Evolutionary conservation across 352 stramenopile species (phyloP), one percentile per base, ranked within the genome.

Genomic region (Phytopythium helicoides): DNA sequence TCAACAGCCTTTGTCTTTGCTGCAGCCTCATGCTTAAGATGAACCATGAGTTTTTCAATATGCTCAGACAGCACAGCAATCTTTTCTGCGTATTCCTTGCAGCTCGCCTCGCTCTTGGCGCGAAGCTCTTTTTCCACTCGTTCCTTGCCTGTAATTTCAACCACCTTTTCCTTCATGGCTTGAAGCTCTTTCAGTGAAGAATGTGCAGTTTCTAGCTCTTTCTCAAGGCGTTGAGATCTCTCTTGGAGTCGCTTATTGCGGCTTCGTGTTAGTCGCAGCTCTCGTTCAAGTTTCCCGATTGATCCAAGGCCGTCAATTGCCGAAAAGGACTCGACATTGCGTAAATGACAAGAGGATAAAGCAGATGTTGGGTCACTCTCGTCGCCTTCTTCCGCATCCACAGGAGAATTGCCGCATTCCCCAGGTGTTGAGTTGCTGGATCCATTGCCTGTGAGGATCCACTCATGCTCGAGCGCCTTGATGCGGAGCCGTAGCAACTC

Each of bases 11-110:
- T 85, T 3, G 89, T 87, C 64, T 98, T 98, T n/a, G 84, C 79
- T 4, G 91, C 91, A 9, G 89, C 94, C 60, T 98, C 94, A 64
- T 98, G 92, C 67, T 98, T 98, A 10, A 98, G 57, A 58, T 98
- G 95, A 8, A 98, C 72, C 92, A 98, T 98, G 21, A 98, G 73
- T 69, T 98, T 98, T 61, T 98, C 94, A 21, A 98, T 97, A 60
- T 98, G 95, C 54, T 98, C 91, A 25, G 85, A 92, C n/a, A 98
- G 65, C 42, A 80, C 89, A 10, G 86, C 72, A 26, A 98, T 83
- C 69, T 97, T 96, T 31, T 96, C 86, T 6, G 74, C 76, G 3
- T 80, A 58, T 28, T 89, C 73, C 31, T 81, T 85, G 26, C 79
- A 71, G 16, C 79, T 74, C 25, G 54, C 40, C 22, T 97, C 79